Conservation (phyloP, 768 basidiomycete genomes). For the Tricholoma bakamatsutake region DNA sequence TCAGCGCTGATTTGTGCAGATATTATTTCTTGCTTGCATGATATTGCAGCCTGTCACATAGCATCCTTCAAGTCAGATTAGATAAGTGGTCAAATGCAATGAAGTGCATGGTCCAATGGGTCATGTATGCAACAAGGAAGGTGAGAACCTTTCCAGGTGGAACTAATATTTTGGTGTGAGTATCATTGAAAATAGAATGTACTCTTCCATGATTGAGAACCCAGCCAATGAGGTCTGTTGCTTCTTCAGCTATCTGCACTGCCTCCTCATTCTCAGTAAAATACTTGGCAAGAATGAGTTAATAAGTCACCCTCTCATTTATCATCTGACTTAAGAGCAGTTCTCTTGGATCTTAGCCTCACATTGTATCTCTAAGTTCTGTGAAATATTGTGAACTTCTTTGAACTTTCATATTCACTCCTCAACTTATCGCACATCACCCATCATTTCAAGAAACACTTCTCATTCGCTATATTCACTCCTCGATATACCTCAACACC, state of each 20-base stretch:
- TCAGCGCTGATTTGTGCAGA: constrained; percentile 21
- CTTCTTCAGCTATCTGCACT: constrained; percentile 16
- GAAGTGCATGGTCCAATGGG: constrained; percentile 23
- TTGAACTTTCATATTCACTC: too few relatives aligned
- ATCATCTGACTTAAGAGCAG: too few relatives aligned
- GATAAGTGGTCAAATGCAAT: constrained; percentile 17
- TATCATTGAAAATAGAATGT: constrained; percentile 18
- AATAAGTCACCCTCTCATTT: too few relatives aligned
- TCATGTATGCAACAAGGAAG: constrained; percentile 23
- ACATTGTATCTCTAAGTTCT: too few relatives aligned
- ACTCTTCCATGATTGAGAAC: constrained; percentile 20
- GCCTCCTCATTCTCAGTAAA: constrained; percentile 17
- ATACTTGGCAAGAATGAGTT: constrained; percentile 20
- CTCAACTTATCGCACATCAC: too few relatives aligned
- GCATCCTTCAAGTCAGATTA: constrained; percentile 15
- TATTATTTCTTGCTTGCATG: constrained; percentile 15
- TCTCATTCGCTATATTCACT: too few relatives aligned
- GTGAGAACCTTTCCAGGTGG: constrained; percentile 16
- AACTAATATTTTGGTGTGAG: constrained; percentile 11
- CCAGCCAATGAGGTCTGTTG: constrained; percentile 22
- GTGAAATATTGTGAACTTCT: too few relatives aligned
- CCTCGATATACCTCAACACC: too few relatives aligned
- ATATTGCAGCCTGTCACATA: constrained; percentile 15
- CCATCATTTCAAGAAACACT: too few relatives aligned
- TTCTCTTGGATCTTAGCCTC: too few relatives aligned